A percentile compares a stretch with the other conserved stretches of the same genome.
Conservation (phyloP, 129 eudicot species). For the Tanacetum coccineum region DNA sequence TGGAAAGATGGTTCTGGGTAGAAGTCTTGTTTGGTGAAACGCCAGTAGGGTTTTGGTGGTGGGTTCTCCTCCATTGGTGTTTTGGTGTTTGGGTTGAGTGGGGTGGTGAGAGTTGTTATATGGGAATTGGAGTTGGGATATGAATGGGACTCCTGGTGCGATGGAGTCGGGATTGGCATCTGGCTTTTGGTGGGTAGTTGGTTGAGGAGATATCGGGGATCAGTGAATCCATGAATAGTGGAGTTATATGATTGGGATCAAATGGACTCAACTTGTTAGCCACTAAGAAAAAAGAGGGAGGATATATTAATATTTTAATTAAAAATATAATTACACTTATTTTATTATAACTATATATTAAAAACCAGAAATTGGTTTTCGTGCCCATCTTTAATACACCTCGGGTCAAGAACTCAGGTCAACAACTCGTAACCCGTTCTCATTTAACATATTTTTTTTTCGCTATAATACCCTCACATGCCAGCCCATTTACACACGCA, state of each 20-base stretch:
- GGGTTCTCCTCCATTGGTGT: slow-evolving; percentile 18
- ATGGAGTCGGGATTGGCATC: slow-evolving; percentile 16
- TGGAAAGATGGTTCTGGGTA: slow-evolving; percentile 72
- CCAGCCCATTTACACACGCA: no score
- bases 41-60: slow-evolving; percentile 54
- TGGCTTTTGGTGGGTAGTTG: slow-evolving; percentile 1
- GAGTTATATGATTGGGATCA: not conserved
- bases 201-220: slow-evolving; percentile 7
- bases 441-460: no score
- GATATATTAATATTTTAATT: no score
- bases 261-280: no score
- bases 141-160: slow-evolving; percentile 17
- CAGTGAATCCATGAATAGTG: not conserved
- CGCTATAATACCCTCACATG: no score
- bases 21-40: slow-evolving; percentile 69
- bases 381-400: no score
- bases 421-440: no score
- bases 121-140: not conserved
- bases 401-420: no score
- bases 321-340: no score
- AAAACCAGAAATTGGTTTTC: no score
- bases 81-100: slow-evolving; percentile 26
- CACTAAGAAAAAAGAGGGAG: no score
- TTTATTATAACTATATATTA: no score
- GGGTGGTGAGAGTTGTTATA: slow-evolving; percentile 18